Evolutionary conservation across 768 basidiomycete genomes (phyloP), one percentile per base, ranked within the genome.

Genomic region (Calocybe indica): DNA sequence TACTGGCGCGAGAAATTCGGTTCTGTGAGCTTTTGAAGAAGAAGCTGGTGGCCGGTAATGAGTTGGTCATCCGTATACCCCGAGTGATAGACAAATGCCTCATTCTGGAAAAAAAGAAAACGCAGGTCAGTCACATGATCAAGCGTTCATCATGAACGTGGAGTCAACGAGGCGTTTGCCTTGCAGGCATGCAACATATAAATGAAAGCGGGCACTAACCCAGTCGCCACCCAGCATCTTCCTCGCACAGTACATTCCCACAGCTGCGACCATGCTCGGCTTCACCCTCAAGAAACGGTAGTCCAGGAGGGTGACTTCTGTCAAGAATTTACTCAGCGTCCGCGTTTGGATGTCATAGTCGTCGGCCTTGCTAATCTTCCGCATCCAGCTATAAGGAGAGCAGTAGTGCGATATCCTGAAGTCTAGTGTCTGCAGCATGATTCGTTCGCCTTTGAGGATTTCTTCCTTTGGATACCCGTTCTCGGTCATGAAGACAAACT

Each of bases 311-410:
- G 94, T 96, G 43, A 95, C 90, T 67, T 99, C 96, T 53, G 92
- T 92, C 62, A 98, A 69, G 75, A 97, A 98, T 69, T 99, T 99
- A 78, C 92, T 88, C 41, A 99, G 72, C 28, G 96, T 99, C 52
- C 96, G 76, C 10, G 96, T 99, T 64, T 97, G 95, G 60, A 98
- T 85, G 62, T 98, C 92, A 65, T 98, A 99, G 65, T 95, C 90
- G 70, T 99, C 96, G 33, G 96, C 95, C 66, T 93, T 96, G 78
- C 91, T 94, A 63, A 99, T 98, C 59, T 85, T 87, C 50, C 96
- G 82, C 78, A 98, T 93, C 95, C 96, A 98, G 64, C 89, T 92
- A 73, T 98, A 98, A 3, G 96, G 96, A 44, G 94, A 96, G 71
- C 96, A 98, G 69, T 99, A 99, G 51, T 93, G 85, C 50, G 94